These are phyloP conservation scores for Straminergon stramineum DNA, from an alignment of 225 moss, liverwort and hornwort species.

Conservation along the genomic window DNA sequence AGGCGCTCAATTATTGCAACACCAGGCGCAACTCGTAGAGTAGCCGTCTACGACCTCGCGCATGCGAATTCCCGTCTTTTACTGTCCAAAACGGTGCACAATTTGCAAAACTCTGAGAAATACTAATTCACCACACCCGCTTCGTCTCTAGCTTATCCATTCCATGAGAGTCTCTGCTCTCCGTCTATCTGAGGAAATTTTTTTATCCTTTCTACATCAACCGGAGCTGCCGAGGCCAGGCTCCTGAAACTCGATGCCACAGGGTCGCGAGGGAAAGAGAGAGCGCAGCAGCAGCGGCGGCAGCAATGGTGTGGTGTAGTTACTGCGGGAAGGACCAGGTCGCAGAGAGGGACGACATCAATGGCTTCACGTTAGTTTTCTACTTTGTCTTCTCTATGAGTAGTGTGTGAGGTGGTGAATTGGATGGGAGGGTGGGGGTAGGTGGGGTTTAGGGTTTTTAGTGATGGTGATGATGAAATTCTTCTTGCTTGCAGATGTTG, in stretches of 20 bases:
- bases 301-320: constrained; percentile 91
- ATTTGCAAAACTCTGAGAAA: background rate
- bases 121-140: background rate
- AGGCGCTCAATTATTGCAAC: background rate
- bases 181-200: background rate
- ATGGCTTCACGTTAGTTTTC: constrained; percentile 89
- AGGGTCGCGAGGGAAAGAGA: background rate
- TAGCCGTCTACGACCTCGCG: constrained; percentile 3
- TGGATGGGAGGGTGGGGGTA: background rate
- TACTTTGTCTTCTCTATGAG: background rate
- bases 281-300: background rate
- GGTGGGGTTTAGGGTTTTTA: background rate
- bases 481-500: constrained; percentile 61
- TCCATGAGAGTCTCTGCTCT: background rate
- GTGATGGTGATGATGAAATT: background rate
- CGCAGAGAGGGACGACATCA: constrained; percentile 91
- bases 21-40: background rate
- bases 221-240: background rate
- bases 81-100: background rate
- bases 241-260: background rate
- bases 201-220: background rate
- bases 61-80: background rate
- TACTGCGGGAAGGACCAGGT: constrained; percentile 87
- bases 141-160: background rate
- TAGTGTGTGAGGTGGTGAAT: background rate